Percentiles rank a stretch among this genome's conserved stretches.
phyloP scores from a whole-genome alignment of 2,329 filamentous ascomycete species.

The Ophiocordyceps camponoti-leonardi region DNA sequence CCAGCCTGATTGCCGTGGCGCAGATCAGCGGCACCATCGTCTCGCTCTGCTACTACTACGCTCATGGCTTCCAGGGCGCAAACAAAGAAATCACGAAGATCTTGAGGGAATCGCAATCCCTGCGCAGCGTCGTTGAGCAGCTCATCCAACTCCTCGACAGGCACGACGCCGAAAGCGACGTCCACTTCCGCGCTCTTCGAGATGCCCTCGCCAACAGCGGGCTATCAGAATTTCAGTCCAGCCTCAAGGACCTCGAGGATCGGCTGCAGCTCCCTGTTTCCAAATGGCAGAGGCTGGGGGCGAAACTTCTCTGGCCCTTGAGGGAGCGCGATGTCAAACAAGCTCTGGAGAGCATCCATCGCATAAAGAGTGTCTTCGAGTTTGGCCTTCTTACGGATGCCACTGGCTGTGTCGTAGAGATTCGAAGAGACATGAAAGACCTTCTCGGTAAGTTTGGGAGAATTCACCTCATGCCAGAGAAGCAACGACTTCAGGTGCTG shows the following conservation, averaged over 20 bases:
- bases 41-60: background rate
- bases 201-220: background rate
- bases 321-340: background rate
- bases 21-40: background rate
- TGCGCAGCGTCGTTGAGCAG: background rate
- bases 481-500: background rate
- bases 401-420: background rate
- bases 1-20: background rate
- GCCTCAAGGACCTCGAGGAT: background rate
- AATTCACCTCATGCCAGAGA: background rate
- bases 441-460: background rate
- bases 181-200: background rate
- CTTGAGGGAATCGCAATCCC: background rate
- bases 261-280: background rate
- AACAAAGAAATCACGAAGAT: background rate
- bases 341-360: background rate
- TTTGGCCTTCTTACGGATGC: background rate
- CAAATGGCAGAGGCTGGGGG: background rate
- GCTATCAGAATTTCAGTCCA: background rate
- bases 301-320: background rate
- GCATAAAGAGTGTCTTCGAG: background rate
- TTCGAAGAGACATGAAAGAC: background rate
- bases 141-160: background rate
- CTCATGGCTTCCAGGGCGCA: background rate
- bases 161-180: background rate